Percentiles rank a stretch among this genome's conserved stretches.
These are phyloP conservation scores for Chimonanthus salicifolius DNA, from an alignment of 164 flowering plant genomes.

Conservation along the genomic window DNA sequence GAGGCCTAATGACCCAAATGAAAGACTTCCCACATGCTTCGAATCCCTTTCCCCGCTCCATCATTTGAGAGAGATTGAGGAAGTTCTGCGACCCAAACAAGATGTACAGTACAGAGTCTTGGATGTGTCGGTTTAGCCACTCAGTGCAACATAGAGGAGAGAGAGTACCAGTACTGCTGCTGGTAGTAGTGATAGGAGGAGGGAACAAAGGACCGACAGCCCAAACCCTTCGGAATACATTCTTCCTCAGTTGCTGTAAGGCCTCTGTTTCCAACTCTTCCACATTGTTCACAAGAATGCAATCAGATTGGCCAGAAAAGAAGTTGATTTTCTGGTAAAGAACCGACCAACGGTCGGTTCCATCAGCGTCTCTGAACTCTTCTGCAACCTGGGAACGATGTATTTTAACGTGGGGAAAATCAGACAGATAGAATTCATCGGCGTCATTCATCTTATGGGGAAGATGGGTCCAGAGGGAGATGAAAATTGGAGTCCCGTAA, in stretches of 20 bases:
- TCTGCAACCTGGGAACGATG: conserved; percentile 4
- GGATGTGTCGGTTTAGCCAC: conserved; percentile 12
- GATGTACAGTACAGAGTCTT: conserved; percentile 7
- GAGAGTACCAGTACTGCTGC: too few species aligned
- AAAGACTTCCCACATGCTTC: conserved; percentile 18
- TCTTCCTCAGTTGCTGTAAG: neutral
- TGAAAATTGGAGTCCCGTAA: conserved; percentile 9
- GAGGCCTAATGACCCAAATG: conserved; percentile 33
- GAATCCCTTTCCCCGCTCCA: conserved; percentile 27
- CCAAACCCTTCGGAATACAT: conserved; percentile 8
- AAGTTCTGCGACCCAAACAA: conserved; percentile 31
- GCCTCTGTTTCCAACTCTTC: conserved; percentile 10
- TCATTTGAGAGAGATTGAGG: conserved; percentile 23
- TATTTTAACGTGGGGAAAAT: conserved; percentile 7
- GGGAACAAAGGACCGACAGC: conserved; percentile 14
- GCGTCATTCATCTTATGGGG: neutral
- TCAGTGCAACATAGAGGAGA: neutral
- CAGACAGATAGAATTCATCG: conserved; percentile 9
- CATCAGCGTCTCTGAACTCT: neutral
- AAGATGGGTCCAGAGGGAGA: conserved; percentile 9
- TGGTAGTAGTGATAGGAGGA: neutral
- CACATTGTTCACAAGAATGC: conserved; percentile 4
- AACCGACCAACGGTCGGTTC: neutral
- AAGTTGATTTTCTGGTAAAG: neutral
- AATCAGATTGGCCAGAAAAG: conserved; percentile 5